Evolutionary conservation across 352 stramenopile species (phyloP).

Genomic region (Phytophthora multivora): DNA sequence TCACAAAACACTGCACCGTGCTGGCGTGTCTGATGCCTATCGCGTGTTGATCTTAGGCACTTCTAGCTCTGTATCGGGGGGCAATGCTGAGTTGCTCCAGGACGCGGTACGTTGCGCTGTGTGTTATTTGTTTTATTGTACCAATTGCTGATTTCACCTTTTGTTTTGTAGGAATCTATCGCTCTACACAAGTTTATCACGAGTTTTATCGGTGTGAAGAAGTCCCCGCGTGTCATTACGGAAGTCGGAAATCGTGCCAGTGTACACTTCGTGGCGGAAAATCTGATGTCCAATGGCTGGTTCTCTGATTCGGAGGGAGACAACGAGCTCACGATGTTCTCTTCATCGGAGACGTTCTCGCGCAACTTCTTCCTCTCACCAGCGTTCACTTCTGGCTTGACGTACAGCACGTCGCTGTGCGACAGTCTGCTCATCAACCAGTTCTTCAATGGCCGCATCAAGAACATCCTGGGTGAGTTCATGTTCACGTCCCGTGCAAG

Average conservation of each 20-base stretch:
- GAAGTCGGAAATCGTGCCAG: constrained; percentile 83
- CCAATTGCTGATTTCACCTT: neutral
- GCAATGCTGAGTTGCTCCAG: constrained; percentile 70
- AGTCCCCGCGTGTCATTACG: constrained; percentile 72
- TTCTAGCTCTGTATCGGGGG: constrained; percentile 57
- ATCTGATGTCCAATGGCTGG: constrained; percentile 69
- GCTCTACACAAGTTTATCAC: constrained; percentile 86
- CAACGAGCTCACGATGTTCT: constrained; percentile 44
- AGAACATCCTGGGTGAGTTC: constrained; percentile 86
- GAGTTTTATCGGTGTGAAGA: constrained; percentile 60
- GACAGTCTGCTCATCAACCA: constrained; percentile 90
- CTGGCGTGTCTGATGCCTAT: constrained; percentile 64
- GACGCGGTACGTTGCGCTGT: constrained; percentile 54
- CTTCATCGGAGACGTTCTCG: constrained; percentile 63
- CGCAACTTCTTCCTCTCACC: constrained; percentile 83
- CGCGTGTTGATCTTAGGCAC: constrained; percentile 79
- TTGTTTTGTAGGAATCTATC: constrained; percentile 55
- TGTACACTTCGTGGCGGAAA: constrained; percentile 86
- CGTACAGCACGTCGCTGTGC: constrained; percentile 86
- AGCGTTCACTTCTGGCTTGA: constrained; percentile 81
- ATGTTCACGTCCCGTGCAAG: constrained; percentile 84
- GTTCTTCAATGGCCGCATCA: constrained; percentile 89
- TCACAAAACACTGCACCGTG: constrained; percentile 59
- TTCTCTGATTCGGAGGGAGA: constrained; percentile 44
- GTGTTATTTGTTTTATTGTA: neutral